Base-by-base conservation (phyloP, 352 stramenopile species). In the Phytophthora kernoviae region DNA sequence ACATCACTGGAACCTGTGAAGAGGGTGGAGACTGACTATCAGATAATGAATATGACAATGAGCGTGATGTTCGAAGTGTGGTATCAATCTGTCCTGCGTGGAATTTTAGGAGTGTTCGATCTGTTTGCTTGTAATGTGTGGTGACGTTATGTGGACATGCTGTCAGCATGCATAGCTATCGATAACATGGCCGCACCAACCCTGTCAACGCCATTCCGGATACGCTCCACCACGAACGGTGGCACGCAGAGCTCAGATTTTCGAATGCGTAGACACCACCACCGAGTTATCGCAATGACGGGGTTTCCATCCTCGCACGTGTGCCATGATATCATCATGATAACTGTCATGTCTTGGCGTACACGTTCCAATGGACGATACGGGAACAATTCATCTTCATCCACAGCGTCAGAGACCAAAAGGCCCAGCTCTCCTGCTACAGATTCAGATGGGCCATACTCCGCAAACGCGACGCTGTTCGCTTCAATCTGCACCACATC, bases 301-400 rank as follows among this genome's bases (percentile, higher is more conserved):
- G 30, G 42, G 2, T 62, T 30, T n/a, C 41, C 48, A 4, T 34
- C 4, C 15, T 53, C 17, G 30, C 26, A 20, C 39, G 41, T 33
- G 15, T 58, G 32, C 30, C 27, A 54, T 9, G 33, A 33, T 26
- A 66, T 27, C 55, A 48, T 54, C 2, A 24, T 69, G 49, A 68
- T 63, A 7, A 49, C 44, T 0, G 67, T 65, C 20, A 76, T 40
- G 46, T 81, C 68, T 12, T 79, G 65, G 5, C 73, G 62, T 12
- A 82, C 33, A 14, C 75, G 60, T n/a, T 65, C 58, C 32, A 47
- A 26, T 7, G 43, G 59, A 1, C 60, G 70, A 48, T 85, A 84
- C 33, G 75, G 69, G 21, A 70, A 73, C 37, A 76, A 17, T 10
- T 73, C 73, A 33, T 83, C 76, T 40, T 73, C 57, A 30, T 78